Base-by-base conservation (phyloP, 495 filamentous ascomycete species). In the Lepidopterella palustris region DNA sequence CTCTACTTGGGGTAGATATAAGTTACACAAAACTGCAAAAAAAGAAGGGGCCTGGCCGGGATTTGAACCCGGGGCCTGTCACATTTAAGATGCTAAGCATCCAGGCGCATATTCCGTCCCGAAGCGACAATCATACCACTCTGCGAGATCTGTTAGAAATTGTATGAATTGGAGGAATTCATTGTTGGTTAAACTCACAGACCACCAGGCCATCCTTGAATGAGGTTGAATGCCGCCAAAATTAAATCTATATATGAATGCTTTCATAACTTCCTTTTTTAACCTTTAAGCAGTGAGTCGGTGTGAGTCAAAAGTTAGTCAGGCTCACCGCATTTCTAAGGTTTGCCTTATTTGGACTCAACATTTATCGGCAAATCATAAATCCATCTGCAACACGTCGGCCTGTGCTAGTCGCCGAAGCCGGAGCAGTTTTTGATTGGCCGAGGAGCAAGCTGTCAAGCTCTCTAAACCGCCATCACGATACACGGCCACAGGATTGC, bases 91-190 rank as follows among this genome's bases (percentile, higher is more conserved):
- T 53, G 21, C 39, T 52, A 25, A 39, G 52, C 24, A 60, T 39
- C 57, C 56, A 64, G 61, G 61, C 57, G 47, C 56, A 27, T 31
- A 53, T 54, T 25, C n/a, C n/a, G n/a, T 55, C 61, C 56, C 61
- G 61, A 64, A 64, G 61, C 61, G 56, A 64, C 61, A 64, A 64
- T 64, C 61, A 64, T 64, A 64, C 61, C 61, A 64, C 61, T 64
- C 35, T 42, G 9, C 18, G 13, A 42, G 13, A 42, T 18, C 9
- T 6, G 18, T 42, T 42, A 42, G 2, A 15, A 3, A 42, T 18
- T 42, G 35, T 3, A 4, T 15, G 13, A 15, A 3, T 42, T 11
- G 3, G 13, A 18, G 10, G 35, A 13, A 42, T 2, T 15, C 2
- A 42, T 42, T 11, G 10, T 11, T 3, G 18, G 9, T 42, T n/a